Evolutionary conservation across 176 grass and related monocot species (phyloP).

Genomic region (Cymbopogon citratus): DNA sequence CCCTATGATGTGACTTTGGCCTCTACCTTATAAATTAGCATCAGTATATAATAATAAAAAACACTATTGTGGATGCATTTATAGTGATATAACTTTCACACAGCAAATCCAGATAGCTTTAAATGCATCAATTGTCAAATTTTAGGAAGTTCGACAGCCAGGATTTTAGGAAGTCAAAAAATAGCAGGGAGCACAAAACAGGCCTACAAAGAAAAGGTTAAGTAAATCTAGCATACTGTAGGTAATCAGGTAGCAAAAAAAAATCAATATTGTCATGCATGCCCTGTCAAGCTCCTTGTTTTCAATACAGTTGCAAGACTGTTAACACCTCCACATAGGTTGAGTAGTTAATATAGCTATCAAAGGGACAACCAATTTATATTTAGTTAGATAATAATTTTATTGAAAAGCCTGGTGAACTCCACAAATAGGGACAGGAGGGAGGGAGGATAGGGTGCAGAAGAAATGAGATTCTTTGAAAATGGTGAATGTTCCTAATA

Average conservation of each 20-base stretch:
- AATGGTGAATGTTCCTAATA: not conserved
- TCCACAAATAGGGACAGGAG: not conserved
- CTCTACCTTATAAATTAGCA: not conserved
- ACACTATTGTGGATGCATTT: not conserved
- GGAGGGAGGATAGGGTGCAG: too few relatives aligned
- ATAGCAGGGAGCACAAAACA: not conserved
- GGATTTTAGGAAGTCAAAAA: not conserved
- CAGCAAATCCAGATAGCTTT: not conserved
- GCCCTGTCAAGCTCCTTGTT: not conserved
- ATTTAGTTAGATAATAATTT: not conserved
- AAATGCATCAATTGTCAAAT: not conserved
- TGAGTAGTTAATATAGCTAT: not conserved
- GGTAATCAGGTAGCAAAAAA: not conserved
- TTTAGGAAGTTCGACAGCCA: not conserved
- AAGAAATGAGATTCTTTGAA: not conserved
- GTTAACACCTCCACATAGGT: not conserved
- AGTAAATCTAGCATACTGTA: not conserved
- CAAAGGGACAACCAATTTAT: not conserved
- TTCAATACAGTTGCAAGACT: not conserved
- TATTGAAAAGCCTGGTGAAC: not conserved
- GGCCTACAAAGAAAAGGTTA: not conserved
- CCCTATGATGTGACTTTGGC: not conserved
- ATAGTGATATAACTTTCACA: not conserved
- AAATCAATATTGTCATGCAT: too few relatives aligned
- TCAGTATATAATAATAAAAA: not conserved